Percentiles rank a stretch among this genome's conserved stretches.
phyloP scores from a whole-genome alignment of 352 stramenopile genomes.

The Phytophthora sansomeana region DNA sequence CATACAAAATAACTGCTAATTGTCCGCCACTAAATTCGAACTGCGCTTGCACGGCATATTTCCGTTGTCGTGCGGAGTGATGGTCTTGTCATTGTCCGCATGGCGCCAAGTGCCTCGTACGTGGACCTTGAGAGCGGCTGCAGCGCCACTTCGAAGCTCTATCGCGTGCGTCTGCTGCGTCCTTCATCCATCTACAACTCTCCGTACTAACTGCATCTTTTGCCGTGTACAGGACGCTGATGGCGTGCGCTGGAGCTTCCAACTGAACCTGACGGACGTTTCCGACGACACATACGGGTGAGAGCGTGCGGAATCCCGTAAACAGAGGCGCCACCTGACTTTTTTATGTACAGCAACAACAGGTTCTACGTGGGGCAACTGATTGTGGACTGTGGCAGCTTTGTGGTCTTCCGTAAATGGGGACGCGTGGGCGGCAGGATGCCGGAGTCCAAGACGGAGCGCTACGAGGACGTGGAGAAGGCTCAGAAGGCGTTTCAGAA shows the following conservation, averaged over 20 bases:
- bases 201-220: background rate
- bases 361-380: slow-evolving; percentile 82
- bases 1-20: background rate
- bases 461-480: slow-evolving; percentile 29
- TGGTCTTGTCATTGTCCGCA: slow-evolving; percentile 29
- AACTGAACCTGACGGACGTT: slow-evolving; percentile 75
- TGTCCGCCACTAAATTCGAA: too few relatives aligned
- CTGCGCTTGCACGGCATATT: background rate
- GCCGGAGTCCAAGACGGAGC: slow-evolving; percentile 40
- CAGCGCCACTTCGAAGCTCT: slow-evolving; percentile 31
- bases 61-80: slow-evolving; percentile 7
- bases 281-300: slow-evolving; percentile 61
- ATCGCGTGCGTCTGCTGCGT: slow-evolving; percentile 25
- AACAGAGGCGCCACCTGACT: background rate
- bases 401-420: slow-evolving; percentile 74
- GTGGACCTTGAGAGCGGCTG: slow-evolving; percentile 38
- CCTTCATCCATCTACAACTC: background rate
- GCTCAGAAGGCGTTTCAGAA: slow-evolving; percentile 56
- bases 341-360: slow-evolving; percentile 56
- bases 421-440: slow-evolving; percentile 67
- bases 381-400: slow-evolving; percentile 50
- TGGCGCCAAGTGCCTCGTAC: slow-evolving; percentile 34
- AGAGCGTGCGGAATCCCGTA: background rate
- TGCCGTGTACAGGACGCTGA: slow-evolving; percentile 45
- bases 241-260: slow-evolving; percentile 68